Base-by-base conservation (phyloP, 2,329 filamentous ascomycete genomes). In the Sporothrix globosa region DNA sequence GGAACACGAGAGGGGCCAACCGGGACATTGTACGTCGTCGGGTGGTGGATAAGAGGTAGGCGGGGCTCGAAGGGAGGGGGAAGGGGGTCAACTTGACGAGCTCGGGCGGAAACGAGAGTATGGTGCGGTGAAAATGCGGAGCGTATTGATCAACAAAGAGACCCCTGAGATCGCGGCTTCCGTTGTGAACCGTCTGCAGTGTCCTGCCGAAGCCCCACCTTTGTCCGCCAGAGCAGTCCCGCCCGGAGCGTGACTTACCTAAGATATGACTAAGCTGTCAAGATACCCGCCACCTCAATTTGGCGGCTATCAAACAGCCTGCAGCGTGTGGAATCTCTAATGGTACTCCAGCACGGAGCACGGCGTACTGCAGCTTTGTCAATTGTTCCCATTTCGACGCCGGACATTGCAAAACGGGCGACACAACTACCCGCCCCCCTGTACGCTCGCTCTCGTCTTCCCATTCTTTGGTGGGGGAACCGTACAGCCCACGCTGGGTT, bases 1-100 rank as follows among this genome's bases (percentile, higher is more conserved):
- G 92, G 72, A 97, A 89, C 24, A 96, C 85, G 69, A 96, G 83
- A 17, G 89, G 88, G 19, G 81, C 52, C 13, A 52, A 67, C 27
- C 69, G 61, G 13, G 70, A 72, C 70, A 72, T 73, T 30, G 41
- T 68, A 6, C 34, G 34, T 34, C 34, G 34, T 9, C 7, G 7
- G 34, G 34, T 34, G 34, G 34, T 34, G 34, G 34, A 34, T 1
- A 6, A 34, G 34, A 30, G n/a, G 52, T 30, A 30, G 14, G 27
- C 11, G 46, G 14, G 7, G 2, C 13, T 11, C 2, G 34, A 66
- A 48, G 24, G 14, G 6, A n/a, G 56, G n/a, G 13, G 24, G 17
- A 14, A 39, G 24, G 4, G 54, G 19, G 30, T 27, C 17, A 13
- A 24, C 24, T 4, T 6, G 34, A 27, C 9, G n/a, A 13, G 21